Evolutionary conservation across 176 grass and related monocot genomes (phyloP), one percentile per base, ranked within the genome.

Genomic region (Avena eriantha): DNA sequence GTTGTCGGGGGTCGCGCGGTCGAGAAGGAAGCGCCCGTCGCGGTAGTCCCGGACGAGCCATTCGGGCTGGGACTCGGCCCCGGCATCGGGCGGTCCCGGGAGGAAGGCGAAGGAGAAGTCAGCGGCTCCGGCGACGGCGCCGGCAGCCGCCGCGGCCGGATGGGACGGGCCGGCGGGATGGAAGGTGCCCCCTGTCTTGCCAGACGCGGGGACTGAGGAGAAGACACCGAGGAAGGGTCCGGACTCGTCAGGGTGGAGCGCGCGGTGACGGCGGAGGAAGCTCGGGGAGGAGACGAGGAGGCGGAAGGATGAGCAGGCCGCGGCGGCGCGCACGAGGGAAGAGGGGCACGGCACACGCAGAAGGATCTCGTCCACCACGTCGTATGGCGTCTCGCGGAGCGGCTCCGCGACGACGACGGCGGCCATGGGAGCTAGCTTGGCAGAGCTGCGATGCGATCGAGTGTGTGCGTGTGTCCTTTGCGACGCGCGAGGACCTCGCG

Each of bases 31-130:
- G 0, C 89, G 81, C 9, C 81, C 85, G 69, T 87, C 85, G 69
- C 81, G 77, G 26, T 80, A 26, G 81, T 87, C 89, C 21, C 85
- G 81, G 76, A 91, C 69, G 11, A 91, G 23, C 89, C 89, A 91
- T 0, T 4, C 19, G 19, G 21, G 0, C 29, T 17, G 8, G 19
- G 4, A 14, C 0, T 12, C 22, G 3, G 1, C 41, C 4, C 13
- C 22, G 7, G 80, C 4, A 59, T 53, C 58, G 61, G 59, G 48
- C 10, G 17, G 22, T 14, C 41, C 56, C 10, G 66, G 88, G 63
- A 90, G 83, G 83, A 90, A 90, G 0, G 63, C 51, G 63, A 90
- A 90, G 43, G 88, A 90, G 79, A 90, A 90, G 73, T 90, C 79
- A 0, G 79, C 72, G 29, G 83, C 60, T 1, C 1, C 50, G 41